Evolutionary conservation across 2,329 filamentous ascomycete genomes (phyloP).

Genomic region (Phaeosphaeria sp.): DNA sequence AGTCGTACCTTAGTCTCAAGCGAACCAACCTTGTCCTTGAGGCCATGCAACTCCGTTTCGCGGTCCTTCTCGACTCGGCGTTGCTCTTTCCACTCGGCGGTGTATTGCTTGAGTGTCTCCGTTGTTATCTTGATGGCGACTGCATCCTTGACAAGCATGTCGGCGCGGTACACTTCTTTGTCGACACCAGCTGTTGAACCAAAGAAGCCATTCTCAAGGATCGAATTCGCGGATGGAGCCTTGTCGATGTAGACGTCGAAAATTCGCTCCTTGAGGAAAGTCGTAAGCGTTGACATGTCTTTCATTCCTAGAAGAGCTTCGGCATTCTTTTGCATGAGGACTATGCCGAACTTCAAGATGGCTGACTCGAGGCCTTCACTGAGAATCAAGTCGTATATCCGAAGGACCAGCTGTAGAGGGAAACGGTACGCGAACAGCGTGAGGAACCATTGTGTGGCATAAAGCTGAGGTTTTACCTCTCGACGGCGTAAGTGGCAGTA

Average conservation of each 20-base stretch:
- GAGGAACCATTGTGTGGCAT: conserved; percentile 98
- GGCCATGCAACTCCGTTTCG: conserved; percentile 78
- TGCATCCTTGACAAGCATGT: conserved; percentile 90
- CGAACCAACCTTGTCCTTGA: conserved; percentile 64
- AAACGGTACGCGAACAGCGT: conserved; percentile 99
- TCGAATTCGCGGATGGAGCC: conserved; percentile 86
- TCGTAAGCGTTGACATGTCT: conserved; percentile 89
- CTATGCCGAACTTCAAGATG: conserved; percentile 92
- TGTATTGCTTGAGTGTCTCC: conserved; percentile 81
- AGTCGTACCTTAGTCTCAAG: conserved; percentile 80
- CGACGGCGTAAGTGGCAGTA: conserved; percentile 92
- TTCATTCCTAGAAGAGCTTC: conserved; percentile 79
- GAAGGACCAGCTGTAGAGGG: conserved; percentile 91
- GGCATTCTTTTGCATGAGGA: conserved; percentile 95
- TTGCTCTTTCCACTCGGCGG: conserved; percentile 90
- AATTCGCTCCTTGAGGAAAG: conserved; percentile 88
- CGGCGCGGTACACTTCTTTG: conserved; percentile 94
- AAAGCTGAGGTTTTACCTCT: conserved; percentile 87
- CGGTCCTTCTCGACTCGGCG: conserved; percentile 81
- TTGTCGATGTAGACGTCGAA: conserved; percentile 98
- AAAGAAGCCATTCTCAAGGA: conserved; percentile 97
- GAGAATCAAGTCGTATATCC: conserved; percentile 94
- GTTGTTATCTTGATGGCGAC: conserved; percentile 86
- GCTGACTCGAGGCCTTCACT: conserved; percentile 88
- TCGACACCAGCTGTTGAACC: conserved; percentile 88